Conservation (phyloP, 345 rosid species). For the Hirschfeldia incana region DNA sequence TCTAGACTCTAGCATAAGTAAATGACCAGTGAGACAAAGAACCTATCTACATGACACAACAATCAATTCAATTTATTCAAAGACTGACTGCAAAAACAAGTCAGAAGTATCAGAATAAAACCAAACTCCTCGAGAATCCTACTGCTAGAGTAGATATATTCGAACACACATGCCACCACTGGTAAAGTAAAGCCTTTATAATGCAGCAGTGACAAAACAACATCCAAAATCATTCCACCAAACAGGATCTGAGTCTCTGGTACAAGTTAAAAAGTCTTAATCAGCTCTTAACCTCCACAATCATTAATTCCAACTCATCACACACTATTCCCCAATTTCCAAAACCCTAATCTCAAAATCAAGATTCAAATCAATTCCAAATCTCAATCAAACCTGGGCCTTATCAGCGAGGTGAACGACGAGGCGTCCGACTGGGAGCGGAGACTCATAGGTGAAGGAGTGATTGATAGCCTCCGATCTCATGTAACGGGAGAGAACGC, state of each 20-base stretch:
- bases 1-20: not conserved
- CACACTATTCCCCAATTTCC: not conserved
- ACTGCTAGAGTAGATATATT: not conserved
- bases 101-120: not conserved
- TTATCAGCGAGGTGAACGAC: conserved; percentile 97
- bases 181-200: not conserved
- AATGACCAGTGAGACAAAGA: not conserved
- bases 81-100: not conserved
- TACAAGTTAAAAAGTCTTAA: not conserved
- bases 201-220: conserved; percentile 10
- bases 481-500: conserved; percentile 95
- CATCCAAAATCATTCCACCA: not conserved
- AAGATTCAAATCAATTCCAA: not conserved
- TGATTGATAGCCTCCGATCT: conserved; percentile 92
- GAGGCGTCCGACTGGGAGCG: conserved; percentile 93
- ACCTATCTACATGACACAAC: not conserved
- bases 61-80: not conserved
- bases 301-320: not conserved
- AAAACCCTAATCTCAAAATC: not conserved
- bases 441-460: conserved; percentile 85
- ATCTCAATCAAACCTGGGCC: conserved; percentile 72
- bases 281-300: not conserved
- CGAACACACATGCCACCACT: not conserved
- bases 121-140: not conserved
- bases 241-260: not conserved